Base-by-base conservation (phyloP, 352 stramenopile species). In the Pythium grandisporangium region DNA sequence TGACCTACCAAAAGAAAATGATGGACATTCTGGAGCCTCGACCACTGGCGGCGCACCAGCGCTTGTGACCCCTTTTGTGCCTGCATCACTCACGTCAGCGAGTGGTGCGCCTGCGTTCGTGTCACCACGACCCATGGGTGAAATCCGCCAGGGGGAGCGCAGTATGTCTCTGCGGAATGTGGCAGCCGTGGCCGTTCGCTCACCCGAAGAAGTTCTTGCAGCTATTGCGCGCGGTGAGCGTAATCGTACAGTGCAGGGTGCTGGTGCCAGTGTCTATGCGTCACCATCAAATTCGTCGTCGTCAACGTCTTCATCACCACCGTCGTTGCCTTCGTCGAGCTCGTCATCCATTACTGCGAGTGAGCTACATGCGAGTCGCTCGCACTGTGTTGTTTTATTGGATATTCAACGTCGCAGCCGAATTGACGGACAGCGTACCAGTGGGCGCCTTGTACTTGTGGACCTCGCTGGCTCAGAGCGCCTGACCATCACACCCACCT, bases 381-480 rank as follows among this genome's bases (percentile, higher is more conserved):
- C 71, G 0, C 77, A 90, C 52, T 70, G 63, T 30, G 67, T 90
- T 20, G 22, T 82, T 23, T 58, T 72, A 36, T 47, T 90, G 34
- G 60, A 83, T 23, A 62, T 90, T 47, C 45, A 48, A 20, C 70
- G 73, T 8, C 66, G 49, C 14, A 83, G 65, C 35, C 65, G 65
- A 30, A 41, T 51, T 0, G 71, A 61, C 38, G 65, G 70, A 14
- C 62, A 72, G 3, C 37, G 44, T 12, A 53, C 71, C 27, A 38
- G 27, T 4, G 76, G 76, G 2, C 58, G 76, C 10, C 58, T 90
- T 29, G 73, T 66, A 22, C 48, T 90, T n/a, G 70, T 90, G 20
- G 79, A 93, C 45, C 59, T 93, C 22, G 79, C 79, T 6, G 79
- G 79, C 2, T 93, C 79, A 3, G 79, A 93, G 53, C 57, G 75